Conservation (phyloP, 2,329 filamentous ascomycete genomes). For the Parastagonospora avenae region DNA sequence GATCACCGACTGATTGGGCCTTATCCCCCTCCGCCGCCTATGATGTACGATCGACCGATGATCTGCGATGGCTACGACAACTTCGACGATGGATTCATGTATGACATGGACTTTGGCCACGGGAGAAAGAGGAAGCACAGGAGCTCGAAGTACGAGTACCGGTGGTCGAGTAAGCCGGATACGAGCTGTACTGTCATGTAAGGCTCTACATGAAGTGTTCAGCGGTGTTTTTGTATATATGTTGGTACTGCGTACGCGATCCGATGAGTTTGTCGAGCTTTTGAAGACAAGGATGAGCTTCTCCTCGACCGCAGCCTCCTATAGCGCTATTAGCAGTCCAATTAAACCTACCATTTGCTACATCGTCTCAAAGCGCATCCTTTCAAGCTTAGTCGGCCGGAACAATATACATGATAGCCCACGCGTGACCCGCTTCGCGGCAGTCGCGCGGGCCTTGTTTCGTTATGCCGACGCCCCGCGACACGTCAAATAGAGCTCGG, state of each 20-base stretch:
- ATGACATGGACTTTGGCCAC: slow-evolving; percentile 7
- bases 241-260: too few species aligned
- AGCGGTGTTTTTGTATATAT: background rate
- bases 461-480: slow-evolving; percentile 17
- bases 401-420: slow-evolving; percentile 10
- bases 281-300: too few species aligned
- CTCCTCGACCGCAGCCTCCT: background rate
- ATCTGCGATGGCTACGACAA: slow-evolving; percentile 3
- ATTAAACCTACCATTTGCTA: background rate
- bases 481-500: slow-evolving; percentile 17
- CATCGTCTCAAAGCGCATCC: background rate
- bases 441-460: slow-evolving; percentile 5
- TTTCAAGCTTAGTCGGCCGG: slow-evolving; percentile 8
- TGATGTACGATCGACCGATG: slow-evolving; percentile 6
- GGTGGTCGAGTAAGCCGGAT: slow-evolving; percentile 21
- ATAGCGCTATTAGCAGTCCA: background rate
- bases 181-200: slow-evolving; percentile 30
- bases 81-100: slow-evolving; percentile 9
- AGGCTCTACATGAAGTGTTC: background rate
- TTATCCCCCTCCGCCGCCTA: slow-evolving; percentile 12
- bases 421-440: slow-evolving; percentile 5
- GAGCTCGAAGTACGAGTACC: slow-evolving; percentile 24
- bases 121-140: slow-evolving; percentile 19
- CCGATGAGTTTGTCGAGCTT: too few species aligned
- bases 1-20: slow-evolving; percentile 29